These are phyloP conservation scores for Tuber aestivum DNA, from an alignment of 495 filamentous ascomycete genomes.

Conservation along the genomic window DNA sequence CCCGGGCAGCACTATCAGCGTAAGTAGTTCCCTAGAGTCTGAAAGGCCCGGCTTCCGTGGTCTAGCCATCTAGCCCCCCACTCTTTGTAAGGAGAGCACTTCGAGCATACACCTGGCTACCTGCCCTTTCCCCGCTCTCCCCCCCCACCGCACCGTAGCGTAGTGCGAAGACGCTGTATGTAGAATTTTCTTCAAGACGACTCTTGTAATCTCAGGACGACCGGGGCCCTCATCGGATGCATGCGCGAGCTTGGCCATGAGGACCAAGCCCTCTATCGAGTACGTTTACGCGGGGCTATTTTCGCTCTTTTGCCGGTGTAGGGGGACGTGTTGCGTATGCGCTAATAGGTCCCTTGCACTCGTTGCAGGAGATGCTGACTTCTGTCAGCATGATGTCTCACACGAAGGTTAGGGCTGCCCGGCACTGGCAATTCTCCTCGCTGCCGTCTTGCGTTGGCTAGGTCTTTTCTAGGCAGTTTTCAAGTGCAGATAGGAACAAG, in stretches of 20 bases:
- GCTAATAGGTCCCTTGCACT: slow-evolving; percentile 36
- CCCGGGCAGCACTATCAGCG: slow-evolving; percentile 1
- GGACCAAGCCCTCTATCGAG: slow-evolving; percentile 42
- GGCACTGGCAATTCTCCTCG: slow-evolving; percentile 22
- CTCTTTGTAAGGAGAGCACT: neutral
- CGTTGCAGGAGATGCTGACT: slow-evolving; percentile 39
- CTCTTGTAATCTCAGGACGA: neutral
- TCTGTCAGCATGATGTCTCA: slow-evolving; percentile 29
- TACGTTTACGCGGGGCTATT: slow-evolving; percentile 43
- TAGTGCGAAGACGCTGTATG: slow-evolving; percentile 15
- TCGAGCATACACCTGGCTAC: neutral
- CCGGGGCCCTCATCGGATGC: neutral
- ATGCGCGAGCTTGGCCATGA: slow-evolving; percentile 16
- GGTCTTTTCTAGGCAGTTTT: no score
- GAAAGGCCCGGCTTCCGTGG: neutral
- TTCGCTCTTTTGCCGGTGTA: slow-evolving; percentile 26
- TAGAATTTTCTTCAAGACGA: slow-evolving; percentile 19
- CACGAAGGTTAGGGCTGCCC: slow-evolving; percentile 38
- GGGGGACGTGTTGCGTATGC: slow-evolving; percentile 33
- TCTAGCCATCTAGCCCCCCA: slow-evolving; percentile 6
- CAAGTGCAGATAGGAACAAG: no score
- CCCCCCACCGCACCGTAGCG: no score
- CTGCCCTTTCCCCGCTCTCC: neutral
- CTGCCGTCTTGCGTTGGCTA: slow-evolving; percentile 33
- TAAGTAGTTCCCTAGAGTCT: neutral